phyloP scores from a whole-genome alignment of 176 grass and related monocot genomes.

The Oryza meridionalis region DNA sequence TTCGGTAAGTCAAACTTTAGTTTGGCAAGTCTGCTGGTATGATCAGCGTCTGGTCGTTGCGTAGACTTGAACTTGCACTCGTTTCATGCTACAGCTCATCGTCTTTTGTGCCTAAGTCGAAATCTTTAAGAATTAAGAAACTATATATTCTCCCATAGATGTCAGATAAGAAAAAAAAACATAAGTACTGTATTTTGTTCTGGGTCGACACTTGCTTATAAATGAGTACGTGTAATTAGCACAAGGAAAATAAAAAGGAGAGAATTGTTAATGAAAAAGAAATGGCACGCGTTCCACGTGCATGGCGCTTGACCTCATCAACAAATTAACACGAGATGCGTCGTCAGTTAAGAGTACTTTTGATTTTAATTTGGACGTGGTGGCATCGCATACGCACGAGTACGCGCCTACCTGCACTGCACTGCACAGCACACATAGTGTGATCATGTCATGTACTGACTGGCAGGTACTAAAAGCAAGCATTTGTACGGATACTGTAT shows the following conservation, averaged over 20 bases:
- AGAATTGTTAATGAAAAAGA: not conserved
- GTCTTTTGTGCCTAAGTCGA: not conserved
- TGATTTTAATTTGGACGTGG: not conserved
- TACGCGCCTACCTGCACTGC: not conserved
- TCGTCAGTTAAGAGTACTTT: not conserved
- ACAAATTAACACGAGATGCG: not conserved
- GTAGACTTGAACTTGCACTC: not conserved
- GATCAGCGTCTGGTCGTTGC: no score
- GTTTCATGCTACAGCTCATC: not conserved
- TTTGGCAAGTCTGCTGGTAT: no score
- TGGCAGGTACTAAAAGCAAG: not conserved
- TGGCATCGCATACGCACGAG: not conserved
- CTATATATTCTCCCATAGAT: not conserved
- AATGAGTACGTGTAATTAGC: not conserved
- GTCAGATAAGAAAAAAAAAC: not conserved
- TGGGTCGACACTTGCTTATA: not conserved
- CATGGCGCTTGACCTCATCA: not conserved
- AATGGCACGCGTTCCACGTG: not conserved
- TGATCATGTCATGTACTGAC: not conserved
- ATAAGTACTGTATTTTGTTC: no score
- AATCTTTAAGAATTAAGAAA: not conserved
- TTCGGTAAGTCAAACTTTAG: no score
- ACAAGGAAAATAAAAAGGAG: not conserved
- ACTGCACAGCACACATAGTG: not conserved
- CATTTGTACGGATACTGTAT: no score